Conservation (phyloP, 2,329 filamentous ascomycete species). For the Diaporthe citrichinensis region DNA sequence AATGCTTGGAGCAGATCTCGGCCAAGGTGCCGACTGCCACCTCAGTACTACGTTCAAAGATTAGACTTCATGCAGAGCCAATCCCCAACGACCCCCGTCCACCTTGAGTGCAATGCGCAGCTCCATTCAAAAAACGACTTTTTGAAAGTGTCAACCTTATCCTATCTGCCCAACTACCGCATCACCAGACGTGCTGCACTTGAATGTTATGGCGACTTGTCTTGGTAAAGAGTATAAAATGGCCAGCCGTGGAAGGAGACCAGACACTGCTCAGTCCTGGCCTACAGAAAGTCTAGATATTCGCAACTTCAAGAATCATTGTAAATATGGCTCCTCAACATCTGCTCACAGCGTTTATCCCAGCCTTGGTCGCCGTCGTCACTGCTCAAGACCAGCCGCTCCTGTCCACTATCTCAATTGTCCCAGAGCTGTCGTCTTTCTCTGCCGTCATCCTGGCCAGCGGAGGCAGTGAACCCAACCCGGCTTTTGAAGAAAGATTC, state of each 20-base stretch:
- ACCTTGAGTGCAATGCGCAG: conserved; percentile 17
- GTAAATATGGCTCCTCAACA: neutral
- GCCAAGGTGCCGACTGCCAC: conserved; percentile 17
- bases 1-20: conserved; percentile 28
- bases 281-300: neutral
- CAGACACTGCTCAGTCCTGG: neutral
- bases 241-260: neutral
- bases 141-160: conserved; percentile 24
- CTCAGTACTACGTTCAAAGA: neutral
- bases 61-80: conserved; percentile 31
- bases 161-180: neutral
- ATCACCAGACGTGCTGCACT: neutral
- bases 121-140: conserved; percentile 1
- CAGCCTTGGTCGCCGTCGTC: neutral
- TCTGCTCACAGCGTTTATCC: neutral
- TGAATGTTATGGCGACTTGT: neutral
- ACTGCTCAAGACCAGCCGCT: conserved; percentile 22
- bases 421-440: conserved; percentile 33
- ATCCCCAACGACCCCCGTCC: neutral
- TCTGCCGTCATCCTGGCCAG: conserved; percentile 19
- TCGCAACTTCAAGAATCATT: neutral
- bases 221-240: conserved; percentile 17
- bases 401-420: conserved; percentile 28
- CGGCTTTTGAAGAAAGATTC: conserved; percentile 34
- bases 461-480: conserved; percentile 25